Conservation (phyloP, 768 basidiomycete species). For the Termitomyces sp. region DNA sequence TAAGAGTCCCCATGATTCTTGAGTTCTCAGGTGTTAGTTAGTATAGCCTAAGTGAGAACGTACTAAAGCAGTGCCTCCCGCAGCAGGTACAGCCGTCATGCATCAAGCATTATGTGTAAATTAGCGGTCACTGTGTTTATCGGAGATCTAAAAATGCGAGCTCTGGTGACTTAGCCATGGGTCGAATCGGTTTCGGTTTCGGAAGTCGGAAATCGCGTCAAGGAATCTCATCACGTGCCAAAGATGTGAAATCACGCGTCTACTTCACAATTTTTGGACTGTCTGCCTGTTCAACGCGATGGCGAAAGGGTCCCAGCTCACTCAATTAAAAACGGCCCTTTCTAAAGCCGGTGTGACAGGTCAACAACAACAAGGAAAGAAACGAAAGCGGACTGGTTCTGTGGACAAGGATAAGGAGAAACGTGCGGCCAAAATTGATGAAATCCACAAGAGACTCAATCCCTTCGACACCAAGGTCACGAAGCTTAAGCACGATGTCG, state of each 20-base stretch:
- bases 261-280: constrained; percentile 11
- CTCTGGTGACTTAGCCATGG: too few relatives aligned
- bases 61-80: background rate
- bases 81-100: background rate
- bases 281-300: constrained; percentile 26
- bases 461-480: constrained; percentile 94
- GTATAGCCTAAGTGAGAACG: background rate
- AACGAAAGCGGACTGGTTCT: constrained; percentile 56
- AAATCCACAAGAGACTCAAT: constrained; percentile 84
- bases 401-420: constrained; percentile 81
- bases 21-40: background rate
- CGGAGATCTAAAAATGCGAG: too few relatives aligned
- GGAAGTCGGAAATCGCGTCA: background rate
- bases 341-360: constrained; percentile 74
- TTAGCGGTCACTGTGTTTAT: too few relatives aligned
- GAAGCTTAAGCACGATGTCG: constrained; percentile 89
- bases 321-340: constrained; percentile 85
- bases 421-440: constrained; percentile 70
- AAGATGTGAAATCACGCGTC: background rate
- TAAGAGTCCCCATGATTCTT: too few relatives aligned
- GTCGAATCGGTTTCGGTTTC: too few relatives aligned
- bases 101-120: background rate
- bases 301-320: constrained; percentile 85
- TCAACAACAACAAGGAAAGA: constrained; percentile 51
- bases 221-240: background rate